Conservation (phyloP, 2,329 filamentous ascomycete species). For the Hypoxylon sp. region DNA sequence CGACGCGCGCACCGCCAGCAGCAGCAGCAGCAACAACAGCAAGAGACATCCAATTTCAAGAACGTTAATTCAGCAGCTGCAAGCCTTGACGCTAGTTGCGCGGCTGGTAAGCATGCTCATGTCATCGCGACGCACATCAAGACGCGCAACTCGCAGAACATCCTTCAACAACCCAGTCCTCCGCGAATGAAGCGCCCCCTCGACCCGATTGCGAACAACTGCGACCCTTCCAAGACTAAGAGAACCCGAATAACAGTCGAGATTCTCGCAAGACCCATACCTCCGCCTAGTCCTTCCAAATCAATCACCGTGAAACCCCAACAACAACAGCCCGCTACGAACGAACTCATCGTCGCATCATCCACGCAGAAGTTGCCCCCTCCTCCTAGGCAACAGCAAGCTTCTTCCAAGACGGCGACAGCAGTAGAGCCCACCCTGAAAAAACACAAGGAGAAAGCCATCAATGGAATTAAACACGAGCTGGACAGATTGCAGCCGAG, state of each 20-base stretch:
- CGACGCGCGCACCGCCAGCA: slow-evolving; percentile 36
- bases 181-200: slow-evolving; percentile 64
- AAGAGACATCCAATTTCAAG: slow-evolving; percentile 19
- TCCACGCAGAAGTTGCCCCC: slow-evolving; percentile 42
- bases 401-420: slow-evolving; percentile 45
- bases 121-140: slow-evolving; percentile 42
- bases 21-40: slow-evolving; percentile 28
- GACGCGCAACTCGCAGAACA: slow-evolving; percentile 47
- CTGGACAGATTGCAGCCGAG: slow-evolving; percentile 67
- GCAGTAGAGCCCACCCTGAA: slow-evolving; percentile 52
- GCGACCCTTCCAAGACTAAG: slow-evolving; percentile 62
- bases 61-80: slow-evolving; percentile 22
- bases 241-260: slow-evolving; percentile 66
- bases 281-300: slow-evolving; percentile 44
- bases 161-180: slow-evolving; percentile 51
- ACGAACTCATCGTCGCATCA: slow-evolving; percentile 42
- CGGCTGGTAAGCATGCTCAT: slow-evolving; percentile 42
- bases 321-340: slow-evolving; percentile 31
- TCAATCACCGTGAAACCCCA: slow-evolving; percentile 48
- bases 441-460: slow-evolving; percentile 69
- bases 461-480: slow-evolving; percentile 73
- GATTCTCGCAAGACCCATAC: slow-evolving; percentile 56
- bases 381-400: slow-evolving; percentile 41
- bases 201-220: slow-evolving; percentile 59
- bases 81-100: slow-evolving; percentile 31